These are phyloP conservation scores for Exophiala alcalophila DNA, from an alignment of 2,329 filamentous ascomycete species.

Conservation along the genomic window DNA sequence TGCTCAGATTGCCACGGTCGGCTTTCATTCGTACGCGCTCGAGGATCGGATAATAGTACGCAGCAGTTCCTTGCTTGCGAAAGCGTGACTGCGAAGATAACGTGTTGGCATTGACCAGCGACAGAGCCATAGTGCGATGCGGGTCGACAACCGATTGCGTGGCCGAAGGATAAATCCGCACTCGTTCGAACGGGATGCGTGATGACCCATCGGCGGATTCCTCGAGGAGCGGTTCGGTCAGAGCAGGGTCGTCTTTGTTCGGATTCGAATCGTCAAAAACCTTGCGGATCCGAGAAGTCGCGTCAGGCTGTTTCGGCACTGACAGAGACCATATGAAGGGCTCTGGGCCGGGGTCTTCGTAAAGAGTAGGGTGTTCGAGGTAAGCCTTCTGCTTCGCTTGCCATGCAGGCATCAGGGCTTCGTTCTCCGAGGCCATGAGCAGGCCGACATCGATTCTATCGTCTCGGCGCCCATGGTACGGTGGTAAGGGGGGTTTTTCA, in stretches of 20 bases:
- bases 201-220: constrained; percentile 42
- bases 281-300: constrained; percentile 52
- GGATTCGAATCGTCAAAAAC: constrained; percentile 55
- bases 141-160: constrained; percentile 53
- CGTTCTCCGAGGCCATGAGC: constrained; percentile 50
- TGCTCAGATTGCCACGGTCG: constrained; percentile 39
- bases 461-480: constrained; percentile 51
- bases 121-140: constrained; percentile 58
- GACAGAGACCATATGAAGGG: constrained; percentile 60
- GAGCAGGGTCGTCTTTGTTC: constrained; percentile 51
- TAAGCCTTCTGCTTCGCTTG: constrained; percentile 48
- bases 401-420: constrained; percentile 48
- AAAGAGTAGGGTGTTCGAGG: constrained; percentile 48
- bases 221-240: constrained; percentile 44
- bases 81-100: constrained; percentile 26
- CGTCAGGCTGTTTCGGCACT: constrained; percentile 50
- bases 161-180: constrained; percentile 60
- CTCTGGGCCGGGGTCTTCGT: constrained; percentile 52
- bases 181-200: constrained; percentile 42
- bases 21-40: constrained; percentile 47
- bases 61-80: constrained; percentile 49
- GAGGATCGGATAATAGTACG: constrained; percentile 60
- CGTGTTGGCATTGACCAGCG: constrained; percentile 53
- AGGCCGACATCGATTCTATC: constrained; percentile 59
- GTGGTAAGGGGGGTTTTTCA: constrained; percentile 55